Conservation (phyloP, 768 basidiomycete genomes). For the Kwoniella dejecticola region DNA sequence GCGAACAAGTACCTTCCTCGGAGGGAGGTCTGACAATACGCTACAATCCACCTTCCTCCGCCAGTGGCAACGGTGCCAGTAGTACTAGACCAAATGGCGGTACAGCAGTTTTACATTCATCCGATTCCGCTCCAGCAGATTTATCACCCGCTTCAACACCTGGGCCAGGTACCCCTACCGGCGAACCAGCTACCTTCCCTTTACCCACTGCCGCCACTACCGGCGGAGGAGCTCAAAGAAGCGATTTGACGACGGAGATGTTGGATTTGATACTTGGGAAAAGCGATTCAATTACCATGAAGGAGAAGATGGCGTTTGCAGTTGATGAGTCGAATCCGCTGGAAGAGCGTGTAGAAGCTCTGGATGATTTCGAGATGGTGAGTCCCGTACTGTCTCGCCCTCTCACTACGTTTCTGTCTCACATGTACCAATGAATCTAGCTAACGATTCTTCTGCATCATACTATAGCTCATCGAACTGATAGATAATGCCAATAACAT, state of each 20-base stretch:
- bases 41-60: slow-evolving; percentile 32
- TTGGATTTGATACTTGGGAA: slow-evolving; percentile 56
- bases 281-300: slow-evolving; percentile 53
- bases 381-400: slow-evolving; percentile 1
- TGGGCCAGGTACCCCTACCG: slow-evolving; percentile 32
- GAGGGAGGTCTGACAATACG: slow-evolving; percentile 26
- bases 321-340: slow-evolving; percentile 43
- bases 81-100: slow-evolving; percentile 10
- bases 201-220: slow-evolving; percentile 1
- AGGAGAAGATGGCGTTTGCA: slow-evolving; percentile 55
- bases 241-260: slow-evolving; percentile 49
- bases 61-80: too few species aligned
- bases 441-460: background rate
- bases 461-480: slow-evolving; percentile 52
- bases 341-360: slow-evolving; percentile 52
- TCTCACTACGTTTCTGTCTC: background rate
- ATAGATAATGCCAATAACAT: slow-evolving; percentile 57
- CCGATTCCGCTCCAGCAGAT: slow-evolving; percentile 29
- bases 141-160: slow-evolving; percentile 31
- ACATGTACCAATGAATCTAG: too few species aligned
- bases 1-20: slow-evolving; percentile 21
- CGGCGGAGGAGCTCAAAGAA: slow-evolving; percentile 13
- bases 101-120: slow-evolving; percentile 39
- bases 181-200: slow-evolving; percentile 1
- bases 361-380: slow-evolving; percentile 57